Evolutionary conservation across 768 basidiomycete species (phyloP).

Genomic region (Russula abietina): DNA sequence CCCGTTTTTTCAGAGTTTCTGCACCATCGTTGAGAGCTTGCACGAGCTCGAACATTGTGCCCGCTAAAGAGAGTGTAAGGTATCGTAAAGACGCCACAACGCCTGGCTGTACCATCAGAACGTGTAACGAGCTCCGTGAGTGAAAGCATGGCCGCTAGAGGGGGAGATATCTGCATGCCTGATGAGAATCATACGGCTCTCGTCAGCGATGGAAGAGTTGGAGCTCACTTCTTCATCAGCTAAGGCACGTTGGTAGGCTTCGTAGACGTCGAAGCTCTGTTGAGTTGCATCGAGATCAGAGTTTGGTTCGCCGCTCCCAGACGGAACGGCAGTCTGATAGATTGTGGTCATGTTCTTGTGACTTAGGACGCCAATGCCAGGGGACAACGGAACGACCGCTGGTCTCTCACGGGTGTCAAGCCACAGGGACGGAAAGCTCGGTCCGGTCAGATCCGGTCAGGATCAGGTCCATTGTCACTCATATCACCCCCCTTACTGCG

Average conservation of each 20-base stretch:
- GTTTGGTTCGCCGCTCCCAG: neutral
- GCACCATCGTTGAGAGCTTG: conserved; percentile 76
- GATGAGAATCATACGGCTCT: conserved; percentile 1
- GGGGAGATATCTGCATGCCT: conserved; percentile 57
- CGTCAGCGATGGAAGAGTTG: neutral
- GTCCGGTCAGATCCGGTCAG: neutral
- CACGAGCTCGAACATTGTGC: conserved; percentile 90
- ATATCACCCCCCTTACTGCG: neutral
- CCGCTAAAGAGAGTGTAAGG: conserved; percentile 44
- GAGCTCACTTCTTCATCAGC: conserved; percentile 57
- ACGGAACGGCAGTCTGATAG: conserved; percentile 9
- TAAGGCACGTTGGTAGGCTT: conserved; percentile 55
- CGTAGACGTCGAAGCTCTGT: conserved; percentile 40
- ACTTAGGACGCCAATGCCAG: neutral
- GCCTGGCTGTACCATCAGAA: conserved; percentile 55
- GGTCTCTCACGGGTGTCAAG: too few relatives aligned
- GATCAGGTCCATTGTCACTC: too few relatives aligned
- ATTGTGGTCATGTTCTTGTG: conserved; percentile 14
- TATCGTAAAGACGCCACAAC: neutral
- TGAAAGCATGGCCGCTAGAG: conserved; percentile 83
- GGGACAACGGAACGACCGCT: neutral
- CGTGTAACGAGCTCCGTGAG: conserved; percentile 75
- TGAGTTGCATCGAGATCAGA: conserved; percentile 1
- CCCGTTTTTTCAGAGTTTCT: conserved; percentile 50
- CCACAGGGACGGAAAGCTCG: neutral